phyloP scores from a whole-genome alignment of 225 moss, liverwort and hornwort species.

The Antitrichia curtipendula region DNA sequence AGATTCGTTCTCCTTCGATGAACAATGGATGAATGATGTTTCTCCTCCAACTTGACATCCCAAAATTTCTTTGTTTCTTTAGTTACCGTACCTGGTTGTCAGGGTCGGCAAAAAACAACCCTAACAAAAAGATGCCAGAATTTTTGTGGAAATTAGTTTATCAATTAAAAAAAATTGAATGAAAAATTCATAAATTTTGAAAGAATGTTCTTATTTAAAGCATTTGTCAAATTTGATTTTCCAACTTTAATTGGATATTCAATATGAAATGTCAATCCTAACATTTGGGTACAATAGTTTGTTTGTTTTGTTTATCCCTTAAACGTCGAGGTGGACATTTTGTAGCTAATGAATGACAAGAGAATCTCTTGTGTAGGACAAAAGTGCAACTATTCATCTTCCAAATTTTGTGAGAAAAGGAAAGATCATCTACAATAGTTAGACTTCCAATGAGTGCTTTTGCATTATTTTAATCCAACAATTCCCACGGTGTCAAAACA shows the following conservation, averaged over 20 bases:
- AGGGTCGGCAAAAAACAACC: not conserved
- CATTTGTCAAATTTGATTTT: not conserved
- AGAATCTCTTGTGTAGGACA: no score
- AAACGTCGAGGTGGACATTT: no score
- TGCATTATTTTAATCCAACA: no score
- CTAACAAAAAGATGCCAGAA: not conserved
- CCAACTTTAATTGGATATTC: not conserved
- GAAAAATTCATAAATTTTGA: not conserved
- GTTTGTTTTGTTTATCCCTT: not conserved
- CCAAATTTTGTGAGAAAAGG: no score
- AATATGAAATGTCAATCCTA: fast-evolving
- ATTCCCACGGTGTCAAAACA: no score
- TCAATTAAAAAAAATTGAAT: no score
- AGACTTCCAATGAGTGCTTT: no score
- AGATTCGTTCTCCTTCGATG: not conserved
- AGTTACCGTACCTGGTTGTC: not conserved
- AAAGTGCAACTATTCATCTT: no score
- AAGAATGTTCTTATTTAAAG: not conserved
- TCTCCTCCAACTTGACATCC: not conserved
- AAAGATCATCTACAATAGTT: no score
- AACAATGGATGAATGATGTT: not conserved
- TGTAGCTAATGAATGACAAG: no score
- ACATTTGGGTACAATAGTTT: not conserved
- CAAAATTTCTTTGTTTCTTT: not conserved
- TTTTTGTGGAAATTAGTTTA: not conserved